Conservation (phyloP, 768 basidiomycete species). For the Scleroderma bovista region DNA sequence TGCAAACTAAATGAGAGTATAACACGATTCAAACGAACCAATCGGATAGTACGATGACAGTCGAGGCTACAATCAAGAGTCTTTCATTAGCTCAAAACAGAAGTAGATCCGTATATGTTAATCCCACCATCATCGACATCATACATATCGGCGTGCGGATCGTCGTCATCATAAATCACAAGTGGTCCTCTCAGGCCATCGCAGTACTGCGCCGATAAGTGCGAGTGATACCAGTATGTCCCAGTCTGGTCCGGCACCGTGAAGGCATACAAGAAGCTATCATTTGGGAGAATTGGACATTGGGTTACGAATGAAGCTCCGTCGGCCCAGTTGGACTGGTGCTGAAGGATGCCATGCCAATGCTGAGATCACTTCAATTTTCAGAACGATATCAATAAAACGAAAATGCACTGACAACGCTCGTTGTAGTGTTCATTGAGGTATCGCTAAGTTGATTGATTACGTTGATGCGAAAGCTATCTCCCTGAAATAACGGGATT, state of each 20-base stretch:
- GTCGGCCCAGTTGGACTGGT: slow-evolving; percentile 30
- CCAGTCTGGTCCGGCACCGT: slow-evolving; percentile 34
- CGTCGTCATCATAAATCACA: slow-evolving; percentile 42
- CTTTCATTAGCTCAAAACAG: not conserved
- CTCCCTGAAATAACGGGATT: slow-evolving; percentile 23
- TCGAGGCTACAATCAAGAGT: slow-evolving; percentile 27
- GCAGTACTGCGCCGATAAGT: slow-evolving; percentile 34
- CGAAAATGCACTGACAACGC: slow-evolving; percentile 34
- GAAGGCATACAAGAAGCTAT: slow-evolving; percentile 39
- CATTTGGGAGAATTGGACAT: slow-evolving; percentile 38
- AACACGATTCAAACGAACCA: slow-evolving; percentile 29
- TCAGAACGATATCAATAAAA: not conserved
- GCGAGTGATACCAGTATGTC: slow-evolving; percentile 48
- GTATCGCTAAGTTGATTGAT: slow-evolving; percentile 39
- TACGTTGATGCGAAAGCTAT: slow-evolving; percentile 39
- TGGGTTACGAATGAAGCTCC: slow-evolving; percentile 40
- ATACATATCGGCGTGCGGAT: slow-evolving; percentile 37
- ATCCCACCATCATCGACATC: slow-evolving; percentile 42
- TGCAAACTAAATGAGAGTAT: not conserved
- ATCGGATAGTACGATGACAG: slow-evolving; percentile 40
- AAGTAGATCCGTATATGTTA: slow-evolving; percentile 1
- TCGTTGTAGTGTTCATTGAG: slow-evolving; percentile 45
- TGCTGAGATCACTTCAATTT: slow-evolving; percentile 12
- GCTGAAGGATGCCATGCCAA: slow-evolving; percentile 33
- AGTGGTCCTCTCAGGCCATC: slow-evolving; percentile 39